A percentile compares a stretch with the other conserved stretches of the same genome.
These are phyloP conservation scores for Amaranthus palmeri DNA, from an alignment of 148 eudicot species.

Conservation along the genomic window DNA sequence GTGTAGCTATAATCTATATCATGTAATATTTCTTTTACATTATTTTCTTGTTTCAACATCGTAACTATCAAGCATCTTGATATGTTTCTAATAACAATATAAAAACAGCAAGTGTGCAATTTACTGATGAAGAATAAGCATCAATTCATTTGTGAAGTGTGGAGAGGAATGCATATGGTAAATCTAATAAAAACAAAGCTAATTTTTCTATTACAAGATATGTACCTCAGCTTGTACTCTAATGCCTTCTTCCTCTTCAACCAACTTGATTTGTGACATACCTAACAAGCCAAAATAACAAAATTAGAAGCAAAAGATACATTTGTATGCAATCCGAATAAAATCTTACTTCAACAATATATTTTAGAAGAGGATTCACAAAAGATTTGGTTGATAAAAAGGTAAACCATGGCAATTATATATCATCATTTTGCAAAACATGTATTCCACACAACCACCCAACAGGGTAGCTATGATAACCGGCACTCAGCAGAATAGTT, in stretches of 20 bases:
- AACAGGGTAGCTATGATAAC: background rate
- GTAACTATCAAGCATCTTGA: too few relatives aligned
- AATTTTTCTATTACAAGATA: too few relatives aligned
- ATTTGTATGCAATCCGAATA: background rate
- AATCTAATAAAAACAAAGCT: background rate
- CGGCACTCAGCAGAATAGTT: background rate
- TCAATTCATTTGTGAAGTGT: background rate
- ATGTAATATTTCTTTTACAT: too few relatives aligned
- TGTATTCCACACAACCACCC: background rate
- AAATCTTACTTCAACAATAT: background rate
- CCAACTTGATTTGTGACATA: constrained; percentile 22
- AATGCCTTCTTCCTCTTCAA: constrained; percentile 31
- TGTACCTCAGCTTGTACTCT: constrained; percentile 46
- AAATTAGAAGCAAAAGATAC: background rate
- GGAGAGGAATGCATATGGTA: background rate
- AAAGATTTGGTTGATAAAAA: background rate
- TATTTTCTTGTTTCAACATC: too few relatives aligned
- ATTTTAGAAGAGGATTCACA: background rate
- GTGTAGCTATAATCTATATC: too few relatives aligned
- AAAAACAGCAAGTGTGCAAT: too few relatives aligned
- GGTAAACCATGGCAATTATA: background rate
- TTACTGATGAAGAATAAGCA: background rate
- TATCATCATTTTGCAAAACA: background rate
- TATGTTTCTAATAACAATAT: too few relatives aligned
- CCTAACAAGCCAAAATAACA: constrained; percentile 27